Conservation (phyloP, 768 basidiomycete species). For the Hirschioporus abietinus region DNA sequence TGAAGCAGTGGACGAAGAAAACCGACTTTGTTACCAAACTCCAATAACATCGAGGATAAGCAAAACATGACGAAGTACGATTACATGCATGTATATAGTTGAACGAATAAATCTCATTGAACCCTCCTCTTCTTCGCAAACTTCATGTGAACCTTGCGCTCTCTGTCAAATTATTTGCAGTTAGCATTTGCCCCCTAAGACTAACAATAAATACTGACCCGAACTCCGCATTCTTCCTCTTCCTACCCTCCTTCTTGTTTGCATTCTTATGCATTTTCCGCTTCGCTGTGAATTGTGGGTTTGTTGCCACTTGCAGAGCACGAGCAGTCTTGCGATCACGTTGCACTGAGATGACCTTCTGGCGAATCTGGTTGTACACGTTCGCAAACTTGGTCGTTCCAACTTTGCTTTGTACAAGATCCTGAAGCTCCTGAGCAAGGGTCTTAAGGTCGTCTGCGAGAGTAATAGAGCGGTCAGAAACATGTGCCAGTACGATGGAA, state of each 20-base stretch:
- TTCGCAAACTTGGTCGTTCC: constrained; percentile 80
- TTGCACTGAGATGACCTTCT: constrained; percentile 58
- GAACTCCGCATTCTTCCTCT: constrained; percentile 61
- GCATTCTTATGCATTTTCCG: constrained; percentile 66
- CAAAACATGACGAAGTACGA: not conserved
- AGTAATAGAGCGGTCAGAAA: not conserved
- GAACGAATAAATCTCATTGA: not conserved
- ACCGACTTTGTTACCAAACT: constrained; percentile 47
- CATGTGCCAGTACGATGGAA: not conserved
- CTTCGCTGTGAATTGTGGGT: constrained; percentile 74
- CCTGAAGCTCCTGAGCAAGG: constrained; percentile 76
- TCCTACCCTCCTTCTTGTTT: constrained; percentile 81
- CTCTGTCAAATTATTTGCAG: not conserved
- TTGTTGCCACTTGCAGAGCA: constrained; percentile 54
- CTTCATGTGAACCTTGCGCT: not conserved
- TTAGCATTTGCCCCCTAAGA: not conserved
- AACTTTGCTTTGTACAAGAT: constrained; percentile 81
- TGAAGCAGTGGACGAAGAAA: constrained; percentile 68
- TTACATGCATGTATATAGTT: not conserved
- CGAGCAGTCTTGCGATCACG: constrained; percentile 65
- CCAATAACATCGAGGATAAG: not conserved
- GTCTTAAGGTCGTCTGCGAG: constrained; percentile 74
- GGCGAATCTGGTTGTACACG: constrained; percentile 76
- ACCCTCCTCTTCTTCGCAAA: not conserved
- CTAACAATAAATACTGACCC: constrained; percentile 40